phyloP scores from a whole-genome alignment of 1,284 basidiomycete genomes.

The Irpex sp. region DNA sequence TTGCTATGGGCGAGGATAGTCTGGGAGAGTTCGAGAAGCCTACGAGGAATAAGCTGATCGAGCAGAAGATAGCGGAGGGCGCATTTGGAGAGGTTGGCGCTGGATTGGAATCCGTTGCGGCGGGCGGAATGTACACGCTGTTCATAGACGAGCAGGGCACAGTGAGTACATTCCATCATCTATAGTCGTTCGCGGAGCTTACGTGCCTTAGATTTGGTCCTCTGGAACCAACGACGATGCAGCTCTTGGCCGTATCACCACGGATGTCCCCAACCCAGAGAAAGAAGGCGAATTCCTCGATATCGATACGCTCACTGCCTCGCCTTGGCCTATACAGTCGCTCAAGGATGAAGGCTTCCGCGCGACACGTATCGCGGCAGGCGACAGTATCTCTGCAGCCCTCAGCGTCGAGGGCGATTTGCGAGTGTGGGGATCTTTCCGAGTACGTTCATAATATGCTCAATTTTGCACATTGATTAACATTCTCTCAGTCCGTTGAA shows the following conservation, averaged over 20 bases:
- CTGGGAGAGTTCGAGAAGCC: constrained; percentile 71
- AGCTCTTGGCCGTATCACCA: constrained; percentile 73
- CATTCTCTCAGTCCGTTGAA: constrained; percentile 53
- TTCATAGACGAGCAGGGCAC: constrained; percentile 81
- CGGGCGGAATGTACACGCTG: constrained; percentile 82
- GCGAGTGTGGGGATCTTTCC: constrained; percentile 88
- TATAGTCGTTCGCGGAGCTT: constrained; percentile 1
- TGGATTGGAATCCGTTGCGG: constrained; percentile 74
- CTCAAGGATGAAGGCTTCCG: constrained; percentile 76
- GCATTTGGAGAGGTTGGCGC: constrained; percentile 63
- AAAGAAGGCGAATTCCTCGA: constrained; percentile 46
- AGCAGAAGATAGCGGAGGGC: constrained; percentile 62
- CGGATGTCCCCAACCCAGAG: constrained; percentile 20
- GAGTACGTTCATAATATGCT: constrained; percentile 49
- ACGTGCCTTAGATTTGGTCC: constrained; percentile 62
- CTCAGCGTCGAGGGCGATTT: constrained; percentile 76
- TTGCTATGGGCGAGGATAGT: constrained; percentile 74
- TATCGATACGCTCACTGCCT: constrained; percentile 74
- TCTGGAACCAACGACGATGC: constrained; percentile 93
- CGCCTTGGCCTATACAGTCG: constrained; percentile 69
- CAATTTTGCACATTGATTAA: not conserved
- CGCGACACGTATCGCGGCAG: constrained; percentile 76
- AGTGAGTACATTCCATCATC: constrained; percentile 41
- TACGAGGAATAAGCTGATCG: constrained; percentile 60
- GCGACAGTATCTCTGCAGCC: constrained; percentile 82